phyloP scores from a whole-genome alignment of 1,139 yeast genomes.

The Neolecta irregularis region DNA sequence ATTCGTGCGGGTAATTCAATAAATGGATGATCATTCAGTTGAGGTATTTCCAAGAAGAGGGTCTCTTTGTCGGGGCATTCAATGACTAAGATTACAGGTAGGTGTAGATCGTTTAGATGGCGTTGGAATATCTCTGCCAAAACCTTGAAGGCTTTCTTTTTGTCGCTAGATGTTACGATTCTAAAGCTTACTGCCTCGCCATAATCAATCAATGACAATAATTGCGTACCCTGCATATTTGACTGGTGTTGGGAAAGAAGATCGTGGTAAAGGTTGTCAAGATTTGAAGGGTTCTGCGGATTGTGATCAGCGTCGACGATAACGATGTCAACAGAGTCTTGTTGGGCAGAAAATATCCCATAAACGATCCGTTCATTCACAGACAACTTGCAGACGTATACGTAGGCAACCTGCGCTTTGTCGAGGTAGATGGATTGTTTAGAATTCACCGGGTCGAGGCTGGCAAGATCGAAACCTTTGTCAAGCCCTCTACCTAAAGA shows the following conservation, averaged over 20 bases:
- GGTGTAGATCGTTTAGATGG: conserved; percentile 3
- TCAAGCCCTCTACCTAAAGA: conserved; percentile 78
- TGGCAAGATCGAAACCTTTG: conserved; percentile 59
- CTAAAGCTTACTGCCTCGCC: conserved; percentile 35
- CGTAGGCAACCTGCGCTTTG: conserved; percentile 61
- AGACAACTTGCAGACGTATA: too few species aligned
- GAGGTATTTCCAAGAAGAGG: conserved; percentile 1
- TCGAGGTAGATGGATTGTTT: conserved; percentile 53
- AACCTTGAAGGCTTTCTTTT: conserved; percentile 8
- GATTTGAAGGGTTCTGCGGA: conserved; percentile 51
- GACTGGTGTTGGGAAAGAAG: conserved; percentile 9
- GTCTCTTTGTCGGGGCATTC: conserved; percentile 4
- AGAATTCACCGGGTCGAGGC: conserved; percentile 33
- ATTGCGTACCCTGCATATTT: conserved; percentile 29
- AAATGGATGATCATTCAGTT: conserved; percentile 6
- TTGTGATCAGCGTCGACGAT: conserved; percentile 51
- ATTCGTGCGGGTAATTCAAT: conserved; percentile 5
- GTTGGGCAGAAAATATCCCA: conserved; percentile 46
- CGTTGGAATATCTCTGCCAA: conserved; percentile 26
- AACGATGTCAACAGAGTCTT: conserved; percentile 34
- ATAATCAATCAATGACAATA: too few species aligned
- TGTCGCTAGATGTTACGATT: conserved; percentile 22
- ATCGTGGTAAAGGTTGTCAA: conserved; percentile 43
- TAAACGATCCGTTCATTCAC: conserved; percentile 67
- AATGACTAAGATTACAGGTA: too few species aligned